Conservation (phyloP, 768 basidiomycete species). For the Rhizopogon vinicolor region DNA sequence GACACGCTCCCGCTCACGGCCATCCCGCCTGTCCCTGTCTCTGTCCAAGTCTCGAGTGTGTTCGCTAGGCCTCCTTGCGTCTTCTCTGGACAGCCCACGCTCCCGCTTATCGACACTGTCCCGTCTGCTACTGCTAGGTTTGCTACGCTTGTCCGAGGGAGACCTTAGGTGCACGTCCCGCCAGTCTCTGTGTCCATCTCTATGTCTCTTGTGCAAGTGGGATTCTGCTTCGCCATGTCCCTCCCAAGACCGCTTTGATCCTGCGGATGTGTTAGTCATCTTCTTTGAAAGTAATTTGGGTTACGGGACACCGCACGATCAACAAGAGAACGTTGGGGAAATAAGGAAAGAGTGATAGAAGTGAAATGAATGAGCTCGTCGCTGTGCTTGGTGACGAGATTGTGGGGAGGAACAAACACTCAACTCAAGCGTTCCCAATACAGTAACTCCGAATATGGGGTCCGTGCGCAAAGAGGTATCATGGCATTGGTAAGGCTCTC, state of each 20-base stretch:
- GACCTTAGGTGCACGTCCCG: slow-evolving; percentile 59
- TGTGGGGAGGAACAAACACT: background rate
- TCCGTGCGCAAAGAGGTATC: slow-evolving; percentile 12
- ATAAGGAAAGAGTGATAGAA: background rate
- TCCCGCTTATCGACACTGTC: slow-evolving; percentile 36
- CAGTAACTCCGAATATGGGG: slow-evolving; percentile 5
- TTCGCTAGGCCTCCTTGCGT: slow-evolving; percentile 29
- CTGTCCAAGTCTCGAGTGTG: slow-evolving; percentile 23
- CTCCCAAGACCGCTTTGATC: slow-evolving; percentile 78
- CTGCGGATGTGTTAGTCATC: slow-evolving; percentile 83
- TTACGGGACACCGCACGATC: slow-evolving; percentile 84
- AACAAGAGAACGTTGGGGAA: slow-evolving; percentile 26
- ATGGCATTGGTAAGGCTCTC: background rate
- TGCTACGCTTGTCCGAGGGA: slow-evolving; percentile 19
- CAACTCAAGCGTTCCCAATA: background rate
- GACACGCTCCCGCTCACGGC: slow-evolving; percentile 20
- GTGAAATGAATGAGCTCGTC: background rate
- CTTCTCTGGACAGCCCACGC: slow-evolving; percentile 32
- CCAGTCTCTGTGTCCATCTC: slow-evolving; percentile 61
- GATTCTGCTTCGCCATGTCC: slow-evolving; percentile 38
- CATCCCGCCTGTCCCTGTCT: slow-evolving; percentile 17
- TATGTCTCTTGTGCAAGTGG: slow-evolving; percentile 46
- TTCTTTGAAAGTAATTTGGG: slow-evolving; percentile 41
- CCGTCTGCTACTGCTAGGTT: slow-evolving; percentile 25
- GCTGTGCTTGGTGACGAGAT: slow-evolving; percentile 1